These are phyloP conservation scores for Mimosa pudica DNA, from an alignment of 306 rosid species.

Conservation along the genomic window DNA sequence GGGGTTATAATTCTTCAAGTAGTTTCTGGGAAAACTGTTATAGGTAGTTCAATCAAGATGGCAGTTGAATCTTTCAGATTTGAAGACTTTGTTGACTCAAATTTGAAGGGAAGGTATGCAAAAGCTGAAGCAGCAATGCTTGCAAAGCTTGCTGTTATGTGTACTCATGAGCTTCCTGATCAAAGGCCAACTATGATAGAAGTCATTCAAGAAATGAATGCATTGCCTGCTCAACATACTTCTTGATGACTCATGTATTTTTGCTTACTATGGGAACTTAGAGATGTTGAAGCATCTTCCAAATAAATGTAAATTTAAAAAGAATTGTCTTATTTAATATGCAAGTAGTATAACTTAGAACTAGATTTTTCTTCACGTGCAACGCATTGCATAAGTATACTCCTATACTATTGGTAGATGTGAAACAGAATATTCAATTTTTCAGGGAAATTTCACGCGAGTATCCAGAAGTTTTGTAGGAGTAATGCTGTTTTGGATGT, in stretches of 20 bases:
- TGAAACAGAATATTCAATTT: no score
- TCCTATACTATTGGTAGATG: no score
- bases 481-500: no score
- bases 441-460: no score
- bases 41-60: constrained; percentile 54
- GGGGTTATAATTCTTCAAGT: constrained; percentile 89
- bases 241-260: constrained; percentile 18
- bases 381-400: no score
- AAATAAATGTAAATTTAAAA: constrained; percentile 27
- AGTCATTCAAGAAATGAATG: constrained; percentile 57
- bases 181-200: constrained; percentile 66
- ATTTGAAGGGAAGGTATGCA: constrained; percentile 56
- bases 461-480: no score
- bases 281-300: constrained; percentile 21
- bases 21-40: constrained; percentile 59
- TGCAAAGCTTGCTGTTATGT: constrained; percentile 59
- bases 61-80: constrained; percentile 55
- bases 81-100: constrained; percentile 65
- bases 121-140: constrained; percentile 66
- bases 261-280: constrained; percentile 4
- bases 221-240: constrained; percentile 31
- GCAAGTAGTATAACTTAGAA: not conserved
- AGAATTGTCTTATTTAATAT: not conserved
- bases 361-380: no score
- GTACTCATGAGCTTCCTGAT: constrained; percentile 73